Evolutionary conservation across 2,329 filamentous ascomycete species (phyloP), one percentile per base, ranked within the genome.

Genomic region (Pseudogymnoascus sp.): DNA sequence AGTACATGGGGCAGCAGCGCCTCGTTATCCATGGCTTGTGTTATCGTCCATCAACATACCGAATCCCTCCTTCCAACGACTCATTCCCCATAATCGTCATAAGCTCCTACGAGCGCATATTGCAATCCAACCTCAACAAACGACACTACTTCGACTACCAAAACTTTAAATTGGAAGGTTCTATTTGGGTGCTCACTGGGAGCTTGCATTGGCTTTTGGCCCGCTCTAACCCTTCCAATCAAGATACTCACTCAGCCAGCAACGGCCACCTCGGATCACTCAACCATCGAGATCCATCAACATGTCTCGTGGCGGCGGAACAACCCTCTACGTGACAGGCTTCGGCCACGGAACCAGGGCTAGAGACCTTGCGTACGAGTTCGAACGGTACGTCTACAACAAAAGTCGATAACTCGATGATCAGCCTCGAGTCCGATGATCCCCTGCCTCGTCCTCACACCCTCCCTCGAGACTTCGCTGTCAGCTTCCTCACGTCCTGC

Each of bases 291-390:
- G n/a, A 31, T 31, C 31, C 60, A 62, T 45, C 59, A 74, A 69
- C 61, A 96, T 96, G 92, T 96, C 93, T 86, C 91, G 92, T 76
- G 87, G 90, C 77, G 89, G 91, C 72, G 89, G 91, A 72, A 96
- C 90, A 66, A 97, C 93, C 64, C 90, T 97, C 71, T 97, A 97
- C 83, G 93, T 97, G 79, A 96, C 93, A 75, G 95, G 95, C 85
- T 99, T 99, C 80, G 96, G 93, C 85, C 92, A 96, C 80, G 92
- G 93, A 78, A 97, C 93, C 78, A 91, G 95, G 83, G 92, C 95
- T 78, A 91, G 95, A 86, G 93, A 99, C 84, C 90, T 97, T 78
- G 92, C 93, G 83, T 97, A 96, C 90, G 93, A 97, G 85, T 97
- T 97, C 90, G 93, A 97, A 93, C 92, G 93, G 91, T 97, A 96